Evolutionary conservation across 1,139 yeast genomes (phyloP), one percentile per base, ranked within the genome.

Genomic region (Geotrichum histeridarum): DNA sequence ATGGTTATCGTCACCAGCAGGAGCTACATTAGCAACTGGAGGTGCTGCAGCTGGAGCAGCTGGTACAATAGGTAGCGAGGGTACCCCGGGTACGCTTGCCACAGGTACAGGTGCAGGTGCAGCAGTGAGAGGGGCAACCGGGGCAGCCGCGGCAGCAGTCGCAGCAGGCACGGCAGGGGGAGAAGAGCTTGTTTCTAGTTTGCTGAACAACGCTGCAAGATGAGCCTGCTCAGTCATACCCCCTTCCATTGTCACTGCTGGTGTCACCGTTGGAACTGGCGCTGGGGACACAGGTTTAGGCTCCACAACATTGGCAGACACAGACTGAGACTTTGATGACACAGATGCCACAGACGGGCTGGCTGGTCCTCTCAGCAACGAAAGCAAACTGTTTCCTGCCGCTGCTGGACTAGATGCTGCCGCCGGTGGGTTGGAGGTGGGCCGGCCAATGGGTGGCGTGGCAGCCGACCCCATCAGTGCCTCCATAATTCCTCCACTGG

Each of bases 391-490:
- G 42, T 14, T 38, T 12, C 17, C 42, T 7, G n/a, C 15, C 8
- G 15, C 15, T n/a, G 17, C 14, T 35, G 15, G 15, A 6, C 15
- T 35, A 12, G 15, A n/a, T 6, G 15, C 14, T n/a, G 18, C 39
- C 12, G 35, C 12, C 17, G 15, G 31, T 4, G 8, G 18, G 27
- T 15, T 37, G n/a, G 47, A 18, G 1, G 48, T 33, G 8, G 35
- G 53, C 11, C 45, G 22, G 18, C 48, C 53, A 18, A 50, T 50
- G n/a, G 53, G 53, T 5, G 53, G 53, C 12, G 48, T 50, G 9
- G 8, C 17, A 8, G 47, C 15, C 17, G 41, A 39, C 5, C 27
- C 4, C 8, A n/a, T 6, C 7, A 35, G 8, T 8, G 38, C 17
- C 2, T 18, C 51, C 15, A 35, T 8, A 14, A 35, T 11, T 2